A percentile compares a stretch with the other conserved stretches of the same genome.
phyloP scores from a whole-genome alignment of 192 early-diverging fungal species.

The Neocallimastix lanati region DNA sequence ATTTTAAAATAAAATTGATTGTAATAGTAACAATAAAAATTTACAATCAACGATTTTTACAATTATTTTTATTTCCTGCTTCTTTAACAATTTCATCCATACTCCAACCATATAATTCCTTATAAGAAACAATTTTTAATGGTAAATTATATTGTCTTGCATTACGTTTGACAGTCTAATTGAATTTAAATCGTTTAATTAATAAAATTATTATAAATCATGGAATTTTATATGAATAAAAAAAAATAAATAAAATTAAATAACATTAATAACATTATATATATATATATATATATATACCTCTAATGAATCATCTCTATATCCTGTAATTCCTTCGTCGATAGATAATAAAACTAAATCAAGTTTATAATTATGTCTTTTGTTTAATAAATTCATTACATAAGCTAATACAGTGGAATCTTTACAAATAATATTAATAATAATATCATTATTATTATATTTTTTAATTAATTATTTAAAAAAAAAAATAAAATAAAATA shows the following conservation, averaged over 20 bases:
- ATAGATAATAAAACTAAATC: conserved; percentile 81
- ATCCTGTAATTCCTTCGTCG: conserved; percentile 95
- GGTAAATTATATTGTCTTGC: conserved; percentile 84
- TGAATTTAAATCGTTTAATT: too few species aligned
- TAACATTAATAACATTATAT: too few species aligned
- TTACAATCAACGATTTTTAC: too few species aligned
- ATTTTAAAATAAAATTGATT: too few species aligned
- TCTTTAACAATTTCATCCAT: conserved; percentile 95
- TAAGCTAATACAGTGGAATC: conserved; percentile 94
- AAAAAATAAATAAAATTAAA: too few species aligned
- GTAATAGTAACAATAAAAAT: background rate
- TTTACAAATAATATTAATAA: conserved; percentile 3
- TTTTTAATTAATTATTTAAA: too few species aligned
- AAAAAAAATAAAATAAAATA: too few species aligned
- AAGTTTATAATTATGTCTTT: conserved; percentile 77
- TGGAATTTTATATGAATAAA: background rate
- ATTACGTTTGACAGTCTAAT: conserved; percentile 81
- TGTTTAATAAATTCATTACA: conserved; percentile 82
- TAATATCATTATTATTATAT: too few species aligned
- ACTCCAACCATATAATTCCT: conserved; percentile 91
- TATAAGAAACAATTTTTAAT: conserved; percentile 81
- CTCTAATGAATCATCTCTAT: conserved; percentile 92
- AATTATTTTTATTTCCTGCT: conserved; percentile 93
- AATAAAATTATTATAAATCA: too few species aligned
- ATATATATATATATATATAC: conserved; percentile 5